Evolutionary conservation across 192 early-diverging fungal genomes (phyloP).

Genomic region (Umbelopsis ramanniana): DNA sequence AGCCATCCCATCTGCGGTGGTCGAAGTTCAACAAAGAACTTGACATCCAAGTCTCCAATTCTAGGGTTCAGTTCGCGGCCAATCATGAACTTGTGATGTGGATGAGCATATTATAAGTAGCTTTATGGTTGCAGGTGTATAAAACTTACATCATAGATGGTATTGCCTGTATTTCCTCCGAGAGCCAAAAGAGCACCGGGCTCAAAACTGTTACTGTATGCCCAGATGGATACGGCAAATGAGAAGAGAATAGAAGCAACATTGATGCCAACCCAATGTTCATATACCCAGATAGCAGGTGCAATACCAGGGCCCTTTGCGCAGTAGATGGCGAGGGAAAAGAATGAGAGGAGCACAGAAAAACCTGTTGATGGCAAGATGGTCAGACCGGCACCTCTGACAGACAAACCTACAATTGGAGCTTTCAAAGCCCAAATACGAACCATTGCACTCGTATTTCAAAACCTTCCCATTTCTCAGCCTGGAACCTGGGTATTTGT

Average conservation of each 20-base stretch:
- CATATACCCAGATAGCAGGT: slow-evolving; percentile 71
- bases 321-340: not conserved
- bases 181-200: slow-evolving; percentile 67
- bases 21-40: slow-evolving; percentile 92
- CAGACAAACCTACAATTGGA: not conserved
- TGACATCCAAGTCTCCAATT: slow-evolving; percentile 82
- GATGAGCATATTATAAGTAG: not conserved
- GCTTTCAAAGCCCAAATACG: not conserved
- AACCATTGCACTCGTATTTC: slow-evolving; percentile 84
- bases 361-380: not conserved
- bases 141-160: slow-evolving; percentile 75
- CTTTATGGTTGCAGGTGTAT: not conserved
- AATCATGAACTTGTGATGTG: slow-evolving; percentile 76
- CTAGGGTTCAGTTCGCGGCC: slow-evolving; percentile 97
- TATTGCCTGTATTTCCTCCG: slow-evolving; percentile 92
- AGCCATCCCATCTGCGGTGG: slow-evolving; percentile 94
- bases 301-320: not conserved
- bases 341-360: not conserved
- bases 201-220: slow-evolving; percentile 80
- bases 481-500: slow-evolving; percentile 62
- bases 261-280: slow-evolving; percentile 77
- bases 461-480: slow-evolving; percentile 78
- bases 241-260: slow-evolving; percentile 71
- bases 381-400: not conserved
- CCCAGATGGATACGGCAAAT: slow-evolving; percentile 64